Conservation (phyloP, 2,329 filamentous ascomycete species). For the Aspergillus tanneri region DNA sequence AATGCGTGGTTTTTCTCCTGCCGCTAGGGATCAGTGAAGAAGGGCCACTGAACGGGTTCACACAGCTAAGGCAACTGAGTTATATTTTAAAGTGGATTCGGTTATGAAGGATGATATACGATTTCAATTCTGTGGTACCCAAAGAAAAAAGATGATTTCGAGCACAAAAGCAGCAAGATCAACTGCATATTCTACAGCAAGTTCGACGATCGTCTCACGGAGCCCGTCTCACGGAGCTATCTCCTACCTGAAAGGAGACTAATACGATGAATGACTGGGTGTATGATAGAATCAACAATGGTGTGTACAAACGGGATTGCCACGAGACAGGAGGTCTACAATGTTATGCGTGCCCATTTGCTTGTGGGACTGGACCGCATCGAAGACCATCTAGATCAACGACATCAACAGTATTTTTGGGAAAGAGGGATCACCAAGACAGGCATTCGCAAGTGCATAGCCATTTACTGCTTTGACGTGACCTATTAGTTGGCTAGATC, state of each 20-base stretch:
- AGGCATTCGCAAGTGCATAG: slow-evolving; percentile 70
- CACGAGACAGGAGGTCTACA: slow-evolving; percentile 72
- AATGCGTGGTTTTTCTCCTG: slow-evolving; percentile 75
- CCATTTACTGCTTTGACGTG: slow-evolving; percentile 65
- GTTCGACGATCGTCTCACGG: slow-evolving; percentile 67
- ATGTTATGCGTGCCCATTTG: slow-evolving; percentile 63
- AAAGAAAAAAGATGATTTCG: slow-evolving; percentile 69
- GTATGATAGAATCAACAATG: slow-evolving; percentile 61
- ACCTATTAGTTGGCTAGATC: slow-evolving; percentile 79
- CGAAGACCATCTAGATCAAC: slow-evolving; percentile 63
- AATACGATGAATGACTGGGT: slow-evolving; percentile 76
- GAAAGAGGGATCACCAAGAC: slow-evolving; percentile 73
- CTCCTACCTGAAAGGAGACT: slow-evolving; percentile 61
- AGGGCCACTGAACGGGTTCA: slow-evolving; percentile 70
- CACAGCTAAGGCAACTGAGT: slow-evolving; percentile 66
- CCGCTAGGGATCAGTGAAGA: slow-evolving; percentile 55
- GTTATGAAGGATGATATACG: slow-evolving; percentile 72
- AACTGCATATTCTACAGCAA: slow-evolving; percentile 76
- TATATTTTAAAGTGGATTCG: slow-evolving; percentile 71
- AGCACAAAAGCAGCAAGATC: slow-evolving; percentile 85
- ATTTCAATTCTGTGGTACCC: slow-evolving; percentile 82
- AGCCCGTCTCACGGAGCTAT: slow-evolving; percentile 60
- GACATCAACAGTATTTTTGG: slow-evolving; percentile 66
- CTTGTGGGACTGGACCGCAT: slow-evolving; percentile 72
- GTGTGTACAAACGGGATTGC: slow-evolving; percentile 67